Conservation (phyloP, 345 rosid genomes). For the Theobroma cacao region DNA sequence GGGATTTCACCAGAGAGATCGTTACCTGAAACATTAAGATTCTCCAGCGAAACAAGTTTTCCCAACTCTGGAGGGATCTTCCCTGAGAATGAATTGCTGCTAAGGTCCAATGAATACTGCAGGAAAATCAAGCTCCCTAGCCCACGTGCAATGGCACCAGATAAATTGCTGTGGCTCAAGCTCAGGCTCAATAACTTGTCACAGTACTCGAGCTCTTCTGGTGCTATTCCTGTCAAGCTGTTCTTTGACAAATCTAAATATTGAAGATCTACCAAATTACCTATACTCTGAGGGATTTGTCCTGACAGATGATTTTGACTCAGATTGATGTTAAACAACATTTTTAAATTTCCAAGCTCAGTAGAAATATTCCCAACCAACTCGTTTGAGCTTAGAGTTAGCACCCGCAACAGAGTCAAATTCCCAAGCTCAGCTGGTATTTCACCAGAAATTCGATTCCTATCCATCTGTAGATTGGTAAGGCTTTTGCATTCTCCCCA, state of each 20-base stretch:
- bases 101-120: conserved; percentile 46
- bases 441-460: conserved; percentile 50
- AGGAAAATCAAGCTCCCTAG: conserved; percentile 39
- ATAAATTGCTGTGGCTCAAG: conserved; percentile 46
- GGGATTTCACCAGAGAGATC: conserved; percentile 57
- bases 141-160: conserved; percentile 44
- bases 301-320: conserved; percentile 52
- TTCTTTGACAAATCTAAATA: conserved; percentile 47
- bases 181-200: conserved; percentile 26
- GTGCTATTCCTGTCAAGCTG: conserved; percentile 35
- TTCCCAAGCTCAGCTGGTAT: conserved; percentile 54
- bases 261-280: conserved; percentile 26
- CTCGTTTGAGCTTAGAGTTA: conserved; percentile 43
- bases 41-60: conserved; percentile 40
- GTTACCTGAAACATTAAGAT: conserved; percentile 53
- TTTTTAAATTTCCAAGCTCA: conserved; percentile 45
- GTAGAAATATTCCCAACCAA: conserved; percentile 46
- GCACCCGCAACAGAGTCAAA: conserved; percentile 31
- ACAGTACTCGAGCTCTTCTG: conserved; percentile 40
- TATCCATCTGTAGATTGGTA: conserved; percentile 42
- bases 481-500: conserved; percentile 68
- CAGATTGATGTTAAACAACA: conserved; percentile 38
- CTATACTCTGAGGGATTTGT: conserved; percentile 36
- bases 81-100: conserved; percentile 40
- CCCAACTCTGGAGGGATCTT: conserved; percentile 40